A percentile compares a stretch with the other conserved stretches of the same genome.
These are phyloP conservation scores for Microcyclospora tardicrescens DNA, from an alignment of 2,329 filamentous ascomycete genomes.

Conservation along the genomic window DNA sequence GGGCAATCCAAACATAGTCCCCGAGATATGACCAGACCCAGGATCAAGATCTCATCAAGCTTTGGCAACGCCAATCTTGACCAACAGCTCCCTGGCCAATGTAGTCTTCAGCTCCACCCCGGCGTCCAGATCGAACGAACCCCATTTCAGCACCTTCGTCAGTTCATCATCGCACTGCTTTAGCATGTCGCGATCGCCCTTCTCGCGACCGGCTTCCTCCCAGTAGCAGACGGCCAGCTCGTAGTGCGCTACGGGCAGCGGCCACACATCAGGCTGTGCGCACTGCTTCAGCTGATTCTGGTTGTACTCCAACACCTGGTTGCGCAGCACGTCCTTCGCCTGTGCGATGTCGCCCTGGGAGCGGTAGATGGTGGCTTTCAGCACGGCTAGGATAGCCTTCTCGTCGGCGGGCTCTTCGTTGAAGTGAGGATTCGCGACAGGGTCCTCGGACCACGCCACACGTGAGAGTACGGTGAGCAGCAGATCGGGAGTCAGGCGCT, in stretches of 20 bases:
- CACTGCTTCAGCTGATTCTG: constrained; percentile 37
- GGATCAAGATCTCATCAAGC: too few species aligned
- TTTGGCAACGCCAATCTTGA: constrained; percentile 13
- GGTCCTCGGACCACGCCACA: constrained; percentile 51
- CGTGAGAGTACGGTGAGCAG: constrained; percentile 49
- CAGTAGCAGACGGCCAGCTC: constrained; percentile 76
- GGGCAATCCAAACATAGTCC: too few species aligned
- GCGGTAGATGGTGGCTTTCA: constrained; percentile 53
- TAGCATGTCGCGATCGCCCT: constrained; percentile 33
- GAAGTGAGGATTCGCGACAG: constrained; percentile 44
- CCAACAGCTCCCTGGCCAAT: constrained; percentile 53
- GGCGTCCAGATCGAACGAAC: constrained; percentile 59
- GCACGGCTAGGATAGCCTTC: constrained; percentile 51
- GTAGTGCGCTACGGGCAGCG: constrained; percentile 63
- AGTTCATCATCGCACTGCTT: constrained; percentile 52
- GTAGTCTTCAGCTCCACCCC: constrained; percentile 60
- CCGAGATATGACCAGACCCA: too few species aligned
- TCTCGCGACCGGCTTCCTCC: constrained; percentile 44
- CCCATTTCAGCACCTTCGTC: constrained; percentile 56
- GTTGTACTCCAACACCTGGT: constrained; percentile 48
- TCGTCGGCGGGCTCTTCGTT: constrained; percentile 44
- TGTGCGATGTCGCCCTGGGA: constrained; percentile 45
- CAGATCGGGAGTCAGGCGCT: constrained; percentile 58
- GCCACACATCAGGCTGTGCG: constrained; percentile 52
- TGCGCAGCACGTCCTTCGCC: constrained; percentile 51